Conservation (phyloP, 2,329 filamentous ascomycete species). For the Arthroderma sp. region DNA sequence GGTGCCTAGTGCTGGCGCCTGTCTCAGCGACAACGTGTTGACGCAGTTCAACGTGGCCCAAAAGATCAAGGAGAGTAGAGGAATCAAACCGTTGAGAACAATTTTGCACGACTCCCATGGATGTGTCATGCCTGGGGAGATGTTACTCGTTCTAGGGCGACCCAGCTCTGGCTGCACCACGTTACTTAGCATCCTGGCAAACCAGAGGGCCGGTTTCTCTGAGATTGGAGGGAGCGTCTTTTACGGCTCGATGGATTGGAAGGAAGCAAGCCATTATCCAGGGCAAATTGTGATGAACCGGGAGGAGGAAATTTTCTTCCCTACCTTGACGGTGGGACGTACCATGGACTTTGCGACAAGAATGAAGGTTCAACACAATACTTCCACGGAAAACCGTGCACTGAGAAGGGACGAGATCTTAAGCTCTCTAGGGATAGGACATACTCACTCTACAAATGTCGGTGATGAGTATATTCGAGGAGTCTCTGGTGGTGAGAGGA, state of each 20-base stretch:
- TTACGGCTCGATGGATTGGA: slow-evolving; percentile 43
- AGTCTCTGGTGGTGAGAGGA: slow-evolving; percentile 57
- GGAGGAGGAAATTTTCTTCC: too few relatives aligned
- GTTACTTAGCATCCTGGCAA: slow-evolving; percentile 68
- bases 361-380: slow-evolving; percentile 67
- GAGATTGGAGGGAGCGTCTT: slow-evolving; percentile 42
- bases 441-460: slow-evolving; percentile 59
- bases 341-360: slow-evolving; percentile 75
- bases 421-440: slow-evolving; percentile 44
- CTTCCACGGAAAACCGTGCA: too few relatives aligned
- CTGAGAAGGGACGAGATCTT: slow-evolving; percentile 25
- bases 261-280: too few relatives aligned
- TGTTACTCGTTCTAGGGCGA: slow-evolving; percentile 28
- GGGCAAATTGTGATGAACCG: too few relatives aligned
- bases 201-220: slow-evolving; percentile 49
- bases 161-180: slow-evolving; percentile 53
- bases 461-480: slow-evolving; percentile 63
- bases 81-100: too few relatives aligned
- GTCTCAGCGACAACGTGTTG: too few relatives aligned
- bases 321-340: slow-evolving; percentile 79
- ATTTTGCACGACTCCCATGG: background rate
- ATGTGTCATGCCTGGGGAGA: background rate
- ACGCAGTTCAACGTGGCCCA: too few relatives aligned
- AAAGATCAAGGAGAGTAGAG: too few relatives aligned
- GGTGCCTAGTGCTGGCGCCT: too few relatives aligned